These are phyloP conservation scores for Macroventuria anomochaeta DNA, from an alignment of 2,329 filamentous ascomycete species.

Conservation along the genomic window DNA sequence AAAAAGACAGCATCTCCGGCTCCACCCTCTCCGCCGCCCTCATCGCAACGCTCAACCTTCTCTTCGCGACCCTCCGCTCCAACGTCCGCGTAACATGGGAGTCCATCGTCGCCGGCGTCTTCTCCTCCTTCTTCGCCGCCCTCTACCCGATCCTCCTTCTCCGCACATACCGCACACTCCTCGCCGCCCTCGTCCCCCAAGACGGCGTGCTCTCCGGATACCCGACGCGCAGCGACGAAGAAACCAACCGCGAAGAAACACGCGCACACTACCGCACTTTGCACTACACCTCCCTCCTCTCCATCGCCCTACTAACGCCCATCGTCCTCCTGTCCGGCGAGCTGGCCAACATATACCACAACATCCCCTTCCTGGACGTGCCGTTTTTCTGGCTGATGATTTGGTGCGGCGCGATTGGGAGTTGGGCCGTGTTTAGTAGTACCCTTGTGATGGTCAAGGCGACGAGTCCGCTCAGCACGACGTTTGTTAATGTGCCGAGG, in stretches of 20 bases:
- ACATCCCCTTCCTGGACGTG: slow-evolving; percentile 62
- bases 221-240: slow-evolving; percentile 39
- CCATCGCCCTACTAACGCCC: slow-evolving; percentile 57
- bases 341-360: slow-evolving; percentile 56
- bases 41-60: slow-evolving; percentile 58
- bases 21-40: slow-evolving; percentile 59
- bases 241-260: slow-evolving; percentile 54
- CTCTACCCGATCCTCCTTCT: slow-evolving; percentile 60
- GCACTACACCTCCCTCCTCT: slow-evolving; percentile 60
- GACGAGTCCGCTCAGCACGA: slow-evolving; percentile 58
- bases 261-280: slow-evolving; percentile 60
- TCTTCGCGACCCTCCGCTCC: slow-evolving; percentile 56
- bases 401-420: slow-evolving; percentile 56
- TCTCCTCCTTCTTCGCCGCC: slow-evolving; percentile 60
- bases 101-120: slow-evolving; percentile 58
- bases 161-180: slow-evolving; percentile 57
- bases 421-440: slow-evolving; percentile 57
- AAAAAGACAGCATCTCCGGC: slow-evolving; percentile 55
- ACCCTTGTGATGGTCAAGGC: slow-evolving; percentile 58
- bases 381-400: slow-evolving; percentile 64
- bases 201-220: slow-evolving; percentile 54
- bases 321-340: slow-evolving; percentile 60
- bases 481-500: slow-evolving; percentile 58
- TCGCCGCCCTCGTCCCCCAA: slow-evolving; percentile 53
- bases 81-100: slow-evolving; percentile 60